These are phyloP conservation scores for Colletotrichum sp. DNA, from an alignment of 2,329 filamentous ascomycete species.

Conservation along the genomic window DNA sequence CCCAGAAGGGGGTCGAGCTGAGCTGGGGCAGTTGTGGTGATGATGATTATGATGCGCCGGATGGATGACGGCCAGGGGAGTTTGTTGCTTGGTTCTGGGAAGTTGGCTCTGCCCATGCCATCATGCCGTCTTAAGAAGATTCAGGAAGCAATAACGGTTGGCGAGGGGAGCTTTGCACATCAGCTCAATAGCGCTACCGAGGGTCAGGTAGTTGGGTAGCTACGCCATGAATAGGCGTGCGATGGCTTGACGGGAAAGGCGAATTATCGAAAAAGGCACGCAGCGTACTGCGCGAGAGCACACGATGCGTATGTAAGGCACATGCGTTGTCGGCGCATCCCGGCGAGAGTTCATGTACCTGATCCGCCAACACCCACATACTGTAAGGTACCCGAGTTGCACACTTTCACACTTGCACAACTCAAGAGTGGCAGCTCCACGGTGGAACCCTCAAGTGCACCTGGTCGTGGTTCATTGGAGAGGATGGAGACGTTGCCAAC, in stretches of 20 bases:
- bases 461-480: not conserved
- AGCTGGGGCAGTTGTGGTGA: not conserved
- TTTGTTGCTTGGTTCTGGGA: not conserved
- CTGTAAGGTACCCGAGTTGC: conserved; percentile 18
- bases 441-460: not conserved
- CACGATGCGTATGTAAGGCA: not conserved
- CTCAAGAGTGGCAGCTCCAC: not conserved
- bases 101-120: not conserved
- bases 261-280: not conserved
- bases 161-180: not conserved
- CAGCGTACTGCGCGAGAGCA: not conserved
- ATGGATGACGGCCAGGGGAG: not conserved
- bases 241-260: not conserved
- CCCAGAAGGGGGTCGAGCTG: conserved; percentile 1
- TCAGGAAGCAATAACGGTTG: not conserved
- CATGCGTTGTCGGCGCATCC: not conserved
- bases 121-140: not conserved
- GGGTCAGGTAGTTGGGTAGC: not conserved
- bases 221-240: not conserved
- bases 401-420: not conserved
- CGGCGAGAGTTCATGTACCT: not conserved
- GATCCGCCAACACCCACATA: not conserved
- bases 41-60: not conserved
- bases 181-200: not conserved
- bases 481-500: not conserved